These are phyloP conservation scores for Styphnolobium japonicum DNA, from an alignment of 306 rosid species.

Conservation along the genomic window DNA sequence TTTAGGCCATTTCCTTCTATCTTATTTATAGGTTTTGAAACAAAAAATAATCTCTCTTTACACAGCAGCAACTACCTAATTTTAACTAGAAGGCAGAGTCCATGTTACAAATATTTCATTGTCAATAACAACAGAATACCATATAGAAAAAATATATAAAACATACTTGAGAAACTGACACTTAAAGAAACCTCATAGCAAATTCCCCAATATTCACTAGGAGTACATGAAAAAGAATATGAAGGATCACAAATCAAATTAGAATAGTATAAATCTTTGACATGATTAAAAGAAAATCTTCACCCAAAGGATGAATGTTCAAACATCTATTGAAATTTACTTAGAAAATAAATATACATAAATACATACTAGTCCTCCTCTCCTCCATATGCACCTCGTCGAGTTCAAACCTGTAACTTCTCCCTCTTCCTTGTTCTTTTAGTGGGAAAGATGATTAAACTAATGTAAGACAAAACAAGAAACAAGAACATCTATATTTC, in stretches of 20 bases:
- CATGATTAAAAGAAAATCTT: neutral
- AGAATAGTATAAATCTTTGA: neutral
- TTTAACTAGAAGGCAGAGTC: neutral
- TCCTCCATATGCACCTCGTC: neutral
- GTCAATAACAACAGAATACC: neutral
- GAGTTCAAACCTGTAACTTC: neutral
- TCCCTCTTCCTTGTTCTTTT: slow-evolving; percentile 3
- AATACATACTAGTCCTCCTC: neutral
- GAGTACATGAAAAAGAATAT: neutral
- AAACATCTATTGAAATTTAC: neutral
- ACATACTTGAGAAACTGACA: neutral
- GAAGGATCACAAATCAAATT: neutral
- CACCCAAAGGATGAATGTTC: neutral
- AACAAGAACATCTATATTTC: slow-evolving; percentile 23
- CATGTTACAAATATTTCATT: neutral
- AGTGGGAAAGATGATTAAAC: neutral
- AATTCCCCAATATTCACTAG: neutral
- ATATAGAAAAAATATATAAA: neutral
- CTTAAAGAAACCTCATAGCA: neutral
- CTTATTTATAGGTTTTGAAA: neutral
- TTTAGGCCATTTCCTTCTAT: neutral
- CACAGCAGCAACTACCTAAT: neutral
- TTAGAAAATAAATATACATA: neutral
- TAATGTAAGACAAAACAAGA: slow-evolving; percentile 21
- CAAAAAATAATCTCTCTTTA: neutral